Evolutionary conservation across 2,329 filamentous ascomycete genomes (phyloP), one percentile per base, ranked within the genome.

Genomic region (Sporothrix variecibatus): DNA sequence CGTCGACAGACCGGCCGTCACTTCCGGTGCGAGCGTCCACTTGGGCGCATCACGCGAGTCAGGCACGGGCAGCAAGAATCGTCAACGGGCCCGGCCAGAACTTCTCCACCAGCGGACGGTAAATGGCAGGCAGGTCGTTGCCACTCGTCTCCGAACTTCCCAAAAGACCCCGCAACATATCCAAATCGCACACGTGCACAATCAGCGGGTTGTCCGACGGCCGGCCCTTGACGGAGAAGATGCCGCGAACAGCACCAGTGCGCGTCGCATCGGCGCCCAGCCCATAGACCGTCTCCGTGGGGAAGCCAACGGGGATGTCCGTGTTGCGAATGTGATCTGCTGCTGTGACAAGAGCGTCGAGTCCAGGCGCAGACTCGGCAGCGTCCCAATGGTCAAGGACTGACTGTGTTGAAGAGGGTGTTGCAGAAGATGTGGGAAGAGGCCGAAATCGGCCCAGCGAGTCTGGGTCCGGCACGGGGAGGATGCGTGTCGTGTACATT

Each of bases 81-180:
- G 96, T 99, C 72, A 99, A 83, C 0, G 96, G 95, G 0, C 96
- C 96, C 0, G 96, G 96, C 96, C 96, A 99, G 86, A 98, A 99
- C 60, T 86, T 87, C 73, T 90, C 84, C 73, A 98, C 94, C 28
- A 99, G 83, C 0, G 93, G 86, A 74, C 86, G 86, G 83, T 99
- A 99, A 78, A 95, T 92, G 0, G 84, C 81, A 0, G 95, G 94
- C 58, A 98, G 86, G 75, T 86, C 85, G 11, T 80, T 75, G 12
- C 23, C 56, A 12, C 49, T 26, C n/a, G n/a, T n/a, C 6, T 34
- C 34, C 34, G 34, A 8, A 34, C 34, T 34, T 3, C 76, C 77
- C 49, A 97, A 84, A 11, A 97, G 82, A 3, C 83, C 82, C 72
- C 92, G 86, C 73, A 97, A 84, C 88, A 97, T 96, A 28, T 87